Evolutionary conservation across 1,284 basidiomycete genomes (phyloP).

Genomic region (Ceratobasidium sp.): DNA sequence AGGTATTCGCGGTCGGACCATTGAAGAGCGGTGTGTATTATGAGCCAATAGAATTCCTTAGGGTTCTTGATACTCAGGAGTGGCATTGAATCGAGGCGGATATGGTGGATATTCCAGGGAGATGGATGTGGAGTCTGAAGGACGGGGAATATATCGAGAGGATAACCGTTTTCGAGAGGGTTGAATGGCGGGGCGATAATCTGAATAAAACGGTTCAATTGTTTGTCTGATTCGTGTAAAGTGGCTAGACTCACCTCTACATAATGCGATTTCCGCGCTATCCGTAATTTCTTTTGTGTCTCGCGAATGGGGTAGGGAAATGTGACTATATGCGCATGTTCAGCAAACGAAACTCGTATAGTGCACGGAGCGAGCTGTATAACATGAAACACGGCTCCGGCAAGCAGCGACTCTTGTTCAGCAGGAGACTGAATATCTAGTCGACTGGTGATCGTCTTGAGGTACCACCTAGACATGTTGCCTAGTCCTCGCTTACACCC

Average conservation of each 20-base stretch:
- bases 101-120: slow-evolving; percentile 53
- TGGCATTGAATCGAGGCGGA: slow-evolving; percentile 50
- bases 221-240: not conserved
- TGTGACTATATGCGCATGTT: slow-evolving; percentile 49
- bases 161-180: slow-evolving; percentile 49
- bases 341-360: slow-evolving; percentile 51
- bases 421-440: slow-evolving; percentile 50
- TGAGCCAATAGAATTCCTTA: slow-evolving; percentile 48
- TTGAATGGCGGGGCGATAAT: slow-evolving; percentile 50
- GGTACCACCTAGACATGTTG: not conserved
- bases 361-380: slow-evolving; percentile 54
- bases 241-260: slow-evolving; percentile 59
- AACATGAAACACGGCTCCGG: slow-evolving; percentile 47
- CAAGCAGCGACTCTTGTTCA: slow-evolving; percentile 53
- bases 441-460: slow-evolving; percentile 49
- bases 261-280: slow-evolving; percentile 65
- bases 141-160: slow-evolving; percentile 54
- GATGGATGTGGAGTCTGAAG: not conserved
- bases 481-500: not conserved
- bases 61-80: slow-evolving; percentile 44
- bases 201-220: slow-evolving; percentile 47
- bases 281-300: slow-evolving; percentile 54
- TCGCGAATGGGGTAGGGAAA: slow-evolving; percentile 57
- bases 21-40: slow-evolving; percentile 50
- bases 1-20: slow-evolving; percentile 51